Evolutionary conservation across 176 grass and related monocot species (phyloP).

Genomic region (Calamus simplicifolius): DNA sequence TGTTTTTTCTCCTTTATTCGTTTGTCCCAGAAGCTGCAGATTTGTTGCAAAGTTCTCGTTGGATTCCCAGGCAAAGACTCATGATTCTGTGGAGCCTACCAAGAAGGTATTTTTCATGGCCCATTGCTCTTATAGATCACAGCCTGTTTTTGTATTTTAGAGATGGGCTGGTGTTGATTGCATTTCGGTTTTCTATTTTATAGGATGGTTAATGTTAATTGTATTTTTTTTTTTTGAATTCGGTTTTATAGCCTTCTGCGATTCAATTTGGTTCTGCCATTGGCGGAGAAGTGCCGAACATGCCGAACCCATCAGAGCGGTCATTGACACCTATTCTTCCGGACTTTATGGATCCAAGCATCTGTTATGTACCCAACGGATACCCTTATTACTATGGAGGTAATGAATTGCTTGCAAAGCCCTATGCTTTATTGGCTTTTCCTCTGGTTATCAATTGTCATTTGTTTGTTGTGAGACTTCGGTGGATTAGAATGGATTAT

Average conservation of each 20-base stretch:
- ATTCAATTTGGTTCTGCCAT: constrained; percentile 41
- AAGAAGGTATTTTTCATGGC: constrained; percentile 31
- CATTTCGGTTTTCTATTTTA: too few species aligned
- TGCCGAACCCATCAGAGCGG: constrained; percentile 29
- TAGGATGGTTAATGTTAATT: constrained; percentile 1
- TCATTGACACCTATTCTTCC: constrained; percentile 70
- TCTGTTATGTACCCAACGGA: constrained; percentile 52
- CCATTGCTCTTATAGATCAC: not conserved
- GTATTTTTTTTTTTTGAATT: not conserved
- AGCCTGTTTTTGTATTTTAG: too few species aligned
- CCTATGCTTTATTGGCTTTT: too few species aligned
- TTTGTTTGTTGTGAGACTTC: too few species aligned
- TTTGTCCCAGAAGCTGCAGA: constrained; percentile 48
- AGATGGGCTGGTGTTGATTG: too few species aligned
- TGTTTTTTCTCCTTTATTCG: constrained; percentile 35
- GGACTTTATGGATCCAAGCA: constrained; percentile 68
- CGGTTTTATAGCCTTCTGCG: constrained; percentile 26
- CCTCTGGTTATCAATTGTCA: too few species aligned
- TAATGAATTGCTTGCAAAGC: not conserved
- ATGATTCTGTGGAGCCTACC: constrained; percentile 30
- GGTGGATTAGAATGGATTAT: too few species aligned
- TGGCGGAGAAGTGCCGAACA: constrained; percentile 28
- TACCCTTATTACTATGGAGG: constrained; percentile 71
- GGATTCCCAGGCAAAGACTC: constrained; percentile 53
- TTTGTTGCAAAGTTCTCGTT: constrained; percentile 72